Evolutionary conservation across 225 moss, liverwort and hornwort genomes (phyloP).

Genomic region (Antitrichia curtipendula): DNA sequence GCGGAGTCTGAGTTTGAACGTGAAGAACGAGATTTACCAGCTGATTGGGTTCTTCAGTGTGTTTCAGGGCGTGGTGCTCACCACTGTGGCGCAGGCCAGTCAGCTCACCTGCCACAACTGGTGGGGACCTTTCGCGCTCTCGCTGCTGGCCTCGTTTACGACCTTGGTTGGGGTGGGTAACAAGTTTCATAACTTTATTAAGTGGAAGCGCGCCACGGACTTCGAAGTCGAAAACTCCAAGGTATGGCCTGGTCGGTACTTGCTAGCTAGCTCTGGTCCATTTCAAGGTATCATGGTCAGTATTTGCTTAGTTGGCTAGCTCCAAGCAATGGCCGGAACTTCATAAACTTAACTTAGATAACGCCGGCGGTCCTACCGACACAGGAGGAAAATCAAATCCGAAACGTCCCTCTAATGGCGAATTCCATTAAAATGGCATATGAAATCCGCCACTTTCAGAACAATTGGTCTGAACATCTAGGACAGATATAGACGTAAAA

Average conservation of each 20-base stretch:
- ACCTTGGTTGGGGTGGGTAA: not conserved
- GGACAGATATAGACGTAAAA: too few relatives aligned
- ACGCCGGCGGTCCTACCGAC: not conserved
- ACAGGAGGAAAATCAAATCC: too few relatives aligned
- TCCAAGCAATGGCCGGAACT: not conserved
- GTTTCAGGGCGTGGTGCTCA: slow-evolving; percentile 19
- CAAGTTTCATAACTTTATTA: slow-evolving; percentile 11
- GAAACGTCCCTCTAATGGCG: not conserved
- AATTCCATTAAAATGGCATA: too few relatives aligned
- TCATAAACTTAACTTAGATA: not conserved
- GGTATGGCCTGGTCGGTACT: not conserved
- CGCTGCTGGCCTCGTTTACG: not conserved
- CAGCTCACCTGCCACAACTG: slow-evolving; percentile 7
- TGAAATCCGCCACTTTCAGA: too few relatives aligned
- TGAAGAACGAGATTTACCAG: slow-evolving; percentile 19
- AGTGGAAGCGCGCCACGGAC: slow-evolving; percentile 9
- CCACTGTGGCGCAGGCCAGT: slow-evolving; percentile 4
- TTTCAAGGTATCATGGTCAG: not conserved
- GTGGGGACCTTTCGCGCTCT: slow-evolving; percentile 24
- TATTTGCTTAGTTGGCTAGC: not conserved
- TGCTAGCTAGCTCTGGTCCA: not conserved
- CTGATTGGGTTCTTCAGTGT: slow-evolving; percentile 10
- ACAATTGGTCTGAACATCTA: too few relatives aligned
- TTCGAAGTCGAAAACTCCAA: not conserved
- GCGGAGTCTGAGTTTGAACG: not conserved